phyloP scores from a whole-genome alignment of 768 basidiomycete genomes.

The Xerocomellus amylosporus region DNA sequence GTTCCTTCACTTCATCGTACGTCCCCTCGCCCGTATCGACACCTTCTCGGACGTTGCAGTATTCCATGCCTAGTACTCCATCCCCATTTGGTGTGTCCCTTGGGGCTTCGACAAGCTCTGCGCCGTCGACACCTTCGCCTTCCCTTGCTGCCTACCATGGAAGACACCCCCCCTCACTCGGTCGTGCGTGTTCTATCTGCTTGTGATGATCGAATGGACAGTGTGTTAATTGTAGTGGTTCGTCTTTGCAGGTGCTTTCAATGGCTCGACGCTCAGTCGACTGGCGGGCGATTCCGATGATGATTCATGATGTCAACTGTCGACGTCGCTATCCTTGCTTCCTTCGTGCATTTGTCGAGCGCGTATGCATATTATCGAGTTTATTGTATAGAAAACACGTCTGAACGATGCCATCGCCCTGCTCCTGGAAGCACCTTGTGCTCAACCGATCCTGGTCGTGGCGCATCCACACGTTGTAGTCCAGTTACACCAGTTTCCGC shows the following conservation, averaged over 20 bases:
- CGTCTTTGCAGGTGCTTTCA: conserved; percentile 25
- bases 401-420: background rate
- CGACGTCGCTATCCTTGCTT: background rate
- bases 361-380: conserved; percentile 2
- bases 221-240: background rate
- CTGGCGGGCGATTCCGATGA: conserved; percentile 30
- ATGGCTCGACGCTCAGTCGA: conserved; percentile 26
- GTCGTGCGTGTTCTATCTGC: conserved; percentile 30
- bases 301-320: conserved; percentile 19
- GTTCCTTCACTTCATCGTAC: conserved; percentile 31
- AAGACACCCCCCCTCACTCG: conserved; percentile 33
- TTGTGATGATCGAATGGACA: background rate
- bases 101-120: conserved; percentile 27
- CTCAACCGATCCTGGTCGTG: background rate
- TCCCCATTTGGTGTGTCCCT: conserved; percentile 38
- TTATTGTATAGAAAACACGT: conserved; percentile 1
- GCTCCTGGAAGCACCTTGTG: background rate
- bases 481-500: background rate
- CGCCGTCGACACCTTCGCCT: conserved; percentile 36
- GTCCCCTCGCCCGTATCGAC: conserved; percentile 30
- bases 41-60: conserved; percentile 33
- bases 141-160: conserved; percentile 42
- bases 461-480: background rate
- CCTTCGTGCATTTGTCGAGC: conserved; percentile 8
- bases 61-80: conserved; percentile 37